A percentile compares a stretch with the other conserved stretches of the same genome.
Conservation (phyloP, 2,329 filamentous ascomycete species). For the Fusarium incarnatum region DNA sequence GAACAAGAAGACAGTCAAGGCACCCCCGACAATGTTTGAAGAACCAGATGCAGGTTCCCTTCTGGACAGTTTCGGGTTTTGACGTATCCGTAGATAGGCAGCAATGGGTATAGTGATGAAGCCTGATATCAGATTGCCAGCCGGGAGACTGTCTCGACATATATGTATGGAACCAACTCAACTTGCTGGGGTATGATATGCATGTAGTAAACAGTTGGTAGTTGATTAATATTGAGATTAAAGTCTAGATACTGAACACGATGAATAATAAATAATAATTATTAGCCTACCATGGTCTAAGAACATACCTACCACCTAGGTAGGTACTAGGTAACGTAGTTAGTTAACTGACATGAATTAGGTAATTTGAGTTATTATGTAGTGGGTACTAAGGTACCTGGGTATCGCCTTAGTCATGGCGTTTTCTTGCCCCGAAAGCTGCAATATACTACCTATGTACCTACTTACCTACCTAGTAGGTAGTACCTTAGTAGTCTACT, state of each 20-base stretch:
- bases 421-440: too few relatives aligned
- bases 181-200: background rate
- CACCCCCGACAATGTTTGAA: slow-evolving; percentile 82
- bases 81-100: background rate
- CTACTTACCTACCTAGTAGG: too few relatives aligned
- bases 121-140: background rate
- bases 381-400: too few relatives aligned
- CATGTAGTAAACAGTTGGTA: background rate
- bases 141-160: background rate
- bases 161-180: background rate
- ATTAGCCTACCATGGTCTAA: background rate
- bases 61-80: slow-evolving; percentile 95
- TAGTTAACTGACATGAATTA: background rate
- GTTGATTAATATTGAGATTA: background rate
- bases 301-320: background rate
- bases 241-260: background rate
- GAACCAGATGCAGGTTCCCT: slow-evolving; percentile 92
- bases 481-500: background rate
- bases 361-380: background rate
- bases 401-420: too few relatives aligned
- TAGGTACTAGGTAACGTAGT: too few relatives aligned
- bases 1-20: slow-evolving; percentile 59
- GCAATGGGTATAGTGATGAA: background rate
- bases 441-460: too few relatives aligned
- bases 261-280: background rate